A percentile compares a stretch with the other conserved stretches of the same genome.
Evolutionary conservation across 768 basidiomycete genomes (phyloP).

Genomic region (Neoboletus brunneissimus): DNA sequence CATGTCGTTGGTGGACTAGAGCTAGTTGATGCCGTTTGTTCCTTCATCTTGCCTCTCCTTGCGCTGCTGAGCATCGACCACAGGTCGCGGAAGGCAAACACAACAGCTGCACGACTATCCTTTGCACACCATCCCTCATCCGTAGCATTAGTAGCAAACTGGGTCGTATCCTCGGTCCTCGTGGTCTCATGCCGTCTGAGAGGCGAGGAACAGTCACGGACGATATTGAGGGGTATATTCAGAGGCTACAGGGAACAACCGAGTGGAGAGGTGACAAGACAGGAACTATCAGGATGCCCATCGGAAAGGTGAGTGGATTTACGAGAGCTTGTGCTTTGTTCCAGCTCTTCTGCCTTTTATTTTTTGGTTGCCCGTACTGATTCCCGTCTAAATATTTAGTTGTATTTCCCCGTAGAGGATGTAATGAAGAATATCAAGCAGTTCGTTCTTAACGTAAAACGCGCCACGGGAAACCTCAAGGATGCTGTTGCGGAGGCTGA

Average conservation of each 20-base stretch:
- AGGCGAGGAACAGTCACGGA: constrained; percentile 93
- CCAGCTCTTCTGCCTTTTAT: not conserved
- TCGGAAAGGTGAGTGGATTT: constrained; percentile 63
- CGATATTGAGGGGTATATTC: constrained; percentile 79
- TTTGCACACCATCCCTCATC: constrained; percentile 79
- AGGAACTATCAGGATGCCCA: constrained; percentile 80
- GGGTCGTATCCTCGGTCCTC: constrained; percentile 78
- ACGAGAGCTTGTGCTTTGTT: not conserved
- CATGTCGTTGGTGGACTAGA: constrained; percentile 89
- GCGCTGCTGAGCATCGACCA: not conserved
- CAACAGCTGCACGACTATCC: constrained; percentile 71
- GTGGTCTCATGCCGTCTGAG: constrained; percentile 93
- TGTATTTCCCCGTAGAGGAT: constrained; percentile 72
- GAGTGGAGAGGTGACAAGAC: constrained; percentile 93
- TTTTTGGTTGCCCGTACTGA: constrained; percentile 1
- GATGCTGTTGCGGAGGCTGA: constrained; percentile 39
- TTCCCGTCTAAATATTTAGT: constrained; percentile 38
- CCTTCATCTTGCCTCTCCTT: not conserved
- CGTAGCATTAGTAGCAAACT: constrained; percentile 76
- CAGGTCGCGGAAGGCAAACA: constrained; percentile 75
- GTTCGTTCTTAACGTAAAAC: constrained; percentile 72
- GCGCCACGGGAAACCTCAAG: constrained; percentile 66
- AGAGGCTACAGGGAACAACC: constrained; percentile 71
- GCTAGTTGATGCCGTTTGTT: constrained; percentile 79
- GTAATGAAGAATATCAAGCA: constrained; percentile 76